A percentile compares a stretch with the other conserved stretches of the same genome.
Evolutionary conservation across 345 rosid species (phyloP).

Genomic region (Gossypium rotundifolium): DNA sequence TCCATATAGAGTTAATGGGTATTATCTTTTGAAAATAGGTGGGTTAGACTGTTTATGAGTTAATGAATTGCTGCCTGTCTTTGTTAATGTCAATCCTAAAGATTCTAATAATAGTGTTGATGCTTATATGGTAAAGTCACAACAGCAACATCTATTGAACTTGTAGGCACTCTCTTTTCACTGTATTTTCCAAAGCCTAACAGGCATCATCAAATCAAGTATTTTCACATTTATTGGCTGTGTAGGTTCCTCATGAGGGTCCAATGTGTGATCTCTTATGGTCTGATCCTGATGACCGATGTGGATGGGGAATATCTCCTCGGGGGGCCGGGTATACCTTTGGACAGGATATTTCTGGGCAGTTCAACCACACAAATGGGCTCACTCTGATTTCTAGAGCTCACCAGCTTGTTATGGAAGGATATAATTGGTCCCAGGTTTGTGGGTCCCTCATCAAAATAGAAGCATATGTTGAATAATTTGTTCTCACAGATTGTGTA

Average conservation of each 20-base stretch:
- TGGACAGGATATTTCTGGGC: conserved; percentile 65
- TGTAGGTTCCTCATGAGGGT: conserved; percentile 84
- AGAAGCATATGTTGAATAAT: background rate
- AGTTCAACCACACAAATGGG: conserved; percentile 77
- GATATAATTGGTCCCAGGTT: conserved; percentile 86
- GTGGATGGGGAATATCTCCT: conserved; percentile 59
- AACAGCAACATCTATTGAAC: background rate
- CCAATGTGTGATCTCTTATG: conserved; percentile 86
- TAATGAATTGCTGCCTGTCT: background rate
- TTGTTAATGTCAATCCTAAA: background rate
- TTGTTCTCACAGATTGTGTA: background rate
- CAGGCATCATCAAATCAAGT: background rate
- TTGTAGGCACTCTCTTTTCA: background rate
- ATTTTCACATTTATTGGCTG: background rate
- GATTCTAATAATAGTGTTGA: background rate
- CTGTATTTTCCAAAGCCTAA: background rate
- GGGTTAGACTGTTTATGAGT: background rate
- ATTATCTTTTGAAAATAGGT: background rate
- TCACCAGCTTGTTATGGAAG: conserved; percentile 92
- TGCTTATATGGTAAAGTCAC: background rate
- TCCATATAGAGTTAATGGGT: background rate
- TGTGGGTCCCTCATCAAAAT: conserved; percentile 9
- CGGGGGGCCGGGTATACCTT: conserved; percentile 56
- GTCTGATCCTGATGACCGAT: conserved; percentile 64
- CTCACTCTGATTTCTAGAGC: conserved; percentile 76